These are phyloP conservation scores for Isabelozyma heimii DNA, from an alignment of 805 yeast species.

Conservation along the genomic window DNA sequence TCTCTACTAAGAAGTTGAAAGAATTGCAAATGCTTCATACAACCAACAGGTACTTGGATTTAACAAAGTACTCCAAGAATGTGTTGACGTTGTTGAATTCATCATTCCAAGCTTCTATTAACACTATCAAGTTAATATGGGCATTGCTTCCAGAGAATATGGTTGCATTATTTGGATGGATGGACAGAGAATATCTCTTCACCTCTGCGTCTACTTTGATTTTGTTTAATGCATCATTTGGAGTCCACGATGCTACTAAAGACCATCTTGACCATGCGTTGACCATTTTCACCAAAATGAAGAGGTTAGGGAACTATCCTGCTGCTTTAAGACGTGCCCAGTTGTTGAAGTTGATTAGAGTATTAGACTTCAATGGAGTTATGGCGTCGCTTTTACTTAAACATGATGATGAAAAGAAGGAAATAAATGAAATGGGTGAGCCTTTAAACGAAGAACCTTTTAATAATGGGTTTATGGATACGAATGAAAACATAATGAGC, in stretches of 20 bases:
- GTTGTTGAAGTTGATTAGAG: slow-evolving; percentile 58
- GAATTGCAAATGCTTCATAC: slow-evolving; percentile 38
- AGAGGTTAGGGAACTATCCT: slow-evolving; percentile 74
- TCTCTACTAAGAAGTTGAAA: slow-evolving; percentile 65
- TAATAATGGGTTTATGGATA: background rate
- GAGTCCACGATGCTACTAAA: slow-evolving; percentile 73
- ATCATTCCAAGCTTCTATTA: slow-evolving; percentile 77
- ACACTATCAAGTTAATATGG: slow-evolving; percentile 73
- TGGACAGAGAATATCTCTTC: slow-evolving; percentile 81
- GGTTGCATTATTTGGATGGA: slow-evolving; percentile 85
- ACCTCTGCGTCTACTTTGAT: slow-evolving; percentile 74
- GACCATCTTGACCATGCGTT: slow-evolving; percentile 74
- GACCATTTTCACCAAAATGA: slow-evolving; percentile 68
- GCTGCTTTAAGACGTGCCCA: slow-evolving; percentile 76
- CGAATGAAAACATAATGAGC: background rate
- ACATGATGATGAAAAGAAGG: slow-evolving; percentile 49
- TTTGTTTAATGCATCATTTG: slow-evolving; percentile 75
- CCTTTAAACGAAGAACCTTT: background rate
- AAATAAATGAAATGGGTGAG: slow-evolving; percentile 1
- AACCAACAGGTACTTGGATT: slow-evolving; percentile 55
- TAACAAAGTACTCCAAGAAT: slow-evolving; percentile 65
- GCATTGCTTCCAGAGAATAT: slow-evolving; percentile 69
- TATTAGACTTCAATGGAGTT: slow-evolving; percentile 66
- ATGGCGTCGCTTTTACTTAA: slow-evolving; percentile 55
- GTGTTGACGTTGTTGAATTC: slow-evolving; percentile 70